Conservation (phyloP, 345 rosid genomes). For the Gossypium thurberi region DNA sequence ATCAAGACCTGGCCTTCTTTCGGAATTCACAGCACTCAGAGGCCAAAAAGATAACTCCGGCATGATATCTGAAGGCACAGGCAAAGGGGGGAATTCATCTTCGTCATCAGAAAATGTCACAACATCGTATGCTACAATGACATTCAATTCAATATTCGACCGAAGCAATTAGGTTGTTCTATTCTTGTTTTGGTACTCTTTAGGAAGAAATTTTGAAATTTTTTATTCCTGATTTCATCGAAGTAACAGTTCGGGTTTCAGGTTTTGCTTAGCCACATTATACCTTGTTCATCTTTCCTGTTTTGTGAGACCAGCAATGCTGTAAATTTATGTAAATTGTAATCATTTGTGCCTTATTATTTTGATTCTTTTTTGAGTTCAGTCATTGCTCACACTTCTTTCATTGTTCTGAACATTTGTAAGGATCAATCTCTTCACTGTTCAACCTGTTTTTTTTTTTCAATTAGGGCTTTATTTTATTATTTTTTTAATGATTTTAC, state of each 20-base stretch:
- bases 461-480: too few species aligned
- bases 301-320: background rate
- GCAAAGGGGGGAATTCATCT: constrained; percentile 20
- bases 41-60: constrained; percentile 7
- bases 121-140: constrained; percentile 52
- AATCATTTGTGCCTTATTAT: background rate
- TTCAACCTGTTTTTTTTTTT: background rate
- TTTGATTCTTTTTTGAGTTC: background rate
- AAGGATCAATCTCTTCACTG: background rate
- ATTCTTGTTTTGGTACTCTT: background rate
- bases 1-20: constrained; percentile 37
- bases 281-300: background rate
- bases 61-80: constrained; percentile 5
- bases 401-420: background rate
- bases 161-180: constrained; percentile 23
- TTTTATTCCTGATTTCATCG: background rate
- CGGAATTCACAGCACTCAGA: constrained; percentile 29
- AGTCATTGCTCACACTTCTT: background rate
- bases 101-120: constrained; percentile 25
- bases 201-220: background rate
- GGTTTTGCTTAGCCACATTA: background rate
- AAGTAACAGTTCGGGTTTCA: background rate
- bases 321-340: constrained; percentile 6
- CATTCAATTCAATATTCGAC: constrained; percentile 53
- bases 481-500: background rate